Evolutionary conservation across 1,284 basidiomycete genomes (phyloP).

Genomic region (Trichosporon ovoides): DNA sequence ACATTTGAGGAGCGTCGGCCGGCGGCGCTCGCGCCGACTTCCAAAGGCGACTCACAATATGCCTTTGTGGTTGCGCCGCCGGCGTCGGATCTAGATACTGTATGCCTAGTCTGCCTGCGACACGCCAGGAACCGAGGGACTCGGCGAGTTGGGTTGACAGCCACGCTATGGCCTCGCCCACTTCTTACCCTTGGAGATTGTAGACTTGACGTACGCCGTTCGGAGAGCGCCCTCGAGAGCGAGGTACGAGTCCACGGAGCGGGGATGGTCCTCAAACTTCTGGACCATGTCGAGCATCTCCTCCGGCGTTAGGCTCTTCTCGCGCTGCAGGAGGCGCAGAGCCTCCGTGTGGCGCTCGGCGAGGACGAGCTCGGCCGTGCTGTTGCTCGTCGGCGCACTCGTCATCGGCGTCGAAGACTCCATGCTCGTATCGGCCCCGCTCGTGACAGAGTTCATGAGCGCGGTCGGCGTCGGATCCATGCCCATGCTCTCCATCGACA

Average conservation of each 20-base stretch:
- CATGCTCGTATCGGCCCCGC: background rate
- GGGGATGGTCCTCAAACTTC: slow-evolving; percentile 37
- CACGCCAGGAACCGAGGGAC: background rate
- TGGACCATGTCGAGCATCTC: slow-evolving; percentile 35
- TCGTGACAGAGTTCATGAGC: background rate
- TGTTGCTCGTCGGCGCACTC: background rate
- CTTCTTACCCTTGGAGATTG: slow-evolving; percentile 2
- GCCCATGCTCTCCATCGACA: slow-evolving; percentile 3
- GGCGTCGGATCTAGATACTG: background rate
- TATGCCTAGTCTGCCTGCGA: background rate
- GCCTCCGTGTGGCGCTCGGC: slow-evolving; percentile 37
- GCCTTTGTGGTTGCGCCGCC: background rate
- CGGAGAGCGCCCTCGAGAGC: slow-evolving; percentile 25
- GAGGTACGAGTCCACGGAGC: slow-evolving; percentile 37
- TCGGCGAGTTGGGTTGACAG: background rate
- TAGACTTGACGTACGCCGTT: slow-evolving; percentile 1
- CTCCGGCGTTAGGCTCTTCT: slow-evolving; percentile 33
- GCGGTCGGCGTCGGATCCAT: background rate
- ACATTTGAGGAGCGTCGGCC: background rate
- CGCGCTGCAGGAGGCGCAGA: slow-evolving; percentile 30
- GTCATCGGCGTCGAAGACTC: background rate
- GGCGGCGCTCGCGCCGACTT: background rate
- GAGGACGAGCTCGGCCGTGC: slow-evolving; percentile 3
- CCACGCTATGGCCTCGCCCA: slow-evolving; percentile 2
- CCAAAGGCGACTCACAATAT: background rate